Conservation (phyloP, 371 early-diverging fungal genomes). For the Catenaria anguillulae region DNA sequence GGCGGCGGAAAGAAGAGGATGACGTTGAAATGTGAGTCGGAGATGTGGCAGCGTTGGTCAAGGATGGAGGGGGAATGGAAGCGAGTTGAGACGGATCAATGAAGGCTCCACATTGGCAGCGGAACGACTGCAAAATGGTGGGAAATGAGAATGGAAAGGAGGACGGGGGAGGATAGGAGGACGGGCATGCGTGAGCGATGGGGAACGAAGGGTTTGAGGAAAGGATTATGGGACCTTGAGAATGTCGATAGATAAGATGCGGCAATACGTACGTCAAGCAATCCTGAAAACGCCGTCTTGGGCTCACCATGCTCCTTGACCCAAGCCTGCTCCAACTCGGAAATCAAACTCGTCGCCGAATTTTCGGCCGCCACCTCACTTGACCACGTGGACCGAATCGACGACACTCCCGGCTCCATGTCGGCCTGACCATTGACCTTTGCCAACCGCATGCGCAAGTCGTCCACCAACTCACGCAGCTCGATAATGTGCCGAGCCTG, state of each 20-base stretch:
- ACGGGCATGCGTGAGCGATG: too few species aligned
- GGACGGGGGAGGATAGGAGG: too few species aligned
- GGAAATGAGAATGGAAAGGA: not conserved
- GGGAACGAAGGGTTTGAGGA: too few species aligned
- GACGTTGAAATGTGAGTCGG: too few species aligned
- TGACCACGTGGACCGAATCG: not conserved
- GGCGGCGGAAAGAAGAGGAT: too few species aligned
- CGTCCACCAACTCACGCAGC: not conserved
- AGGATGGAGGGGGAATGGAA: too few species aligned
- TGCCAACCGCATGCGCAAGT: not conserved
- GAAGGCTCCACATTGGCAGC: too few species aligned
- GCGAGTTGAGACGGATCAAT: too few species aligned
- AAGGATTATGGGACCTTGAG: too few species aligned
- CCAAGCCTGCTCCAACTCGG: not conserved
- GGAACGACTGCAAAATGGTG: too few species aligned
- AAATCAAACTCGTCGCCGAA: not conserved
- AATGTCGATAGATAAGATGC: not conserved
- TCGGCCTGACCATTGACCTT: not conserved
- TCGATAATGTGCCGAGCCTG: conserved; percentile 7
- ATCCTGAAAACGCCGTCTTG: not conserved
- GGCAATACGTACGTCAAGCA: not conserved
- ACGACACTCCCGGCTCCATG: not conserved
- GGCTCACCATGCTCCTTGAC: not conserved
- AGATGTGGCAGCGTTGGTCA: too few species aligned
- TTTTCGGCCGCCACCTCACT: not conserved